Evolutionary conservation across 1,139 yeast species (phyloP), one percentile per base, ranked within the genome.

Genomic region (Debaryomyces udenii): DNA sequence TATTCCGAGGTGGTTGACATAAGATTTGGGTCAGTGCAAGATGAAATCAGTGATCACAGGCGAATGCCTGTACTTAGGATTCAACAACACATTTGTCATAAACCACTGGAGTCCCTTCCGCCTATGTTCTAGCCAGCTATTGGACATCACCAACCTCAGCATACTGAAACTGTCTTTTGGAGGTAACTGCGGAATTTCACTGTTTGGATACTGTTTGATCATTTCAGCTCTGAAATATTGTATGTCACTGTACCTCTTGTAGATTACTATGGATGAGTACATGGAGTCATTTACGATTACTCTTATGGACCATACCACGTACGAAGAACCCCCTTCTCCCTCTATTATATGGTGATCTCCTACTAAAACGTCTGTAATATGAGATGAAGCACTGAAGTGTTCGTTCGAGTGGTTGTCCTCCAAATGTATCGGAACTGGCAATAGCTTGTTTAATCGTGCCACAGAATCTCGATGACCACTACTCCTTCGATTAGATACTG

Each of bases 71-170:
- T 79, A 67, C 6, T 66, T 64, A 0, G 94, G 93, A 52, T 86
- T 83, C 52, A 88, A 65, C 28, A 87, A 58, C 3, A 86, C 79
- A 49, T 83, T 81, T 46, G 80, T 78, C 53, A 85, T 56, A 60
- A 88, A 87, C 75, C 83, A 87, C 54, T 86, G 94, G 15, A 87
- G 64, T 0, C 93, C 89, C 40, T 75, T 72, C 9, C 90, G 62
- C 33, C 96, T 63, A 23, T 68, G 68, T 45, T 78, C 85, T 27
- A 87, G 59, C 74, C 90, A 87, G 27, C 48, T 52, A 20, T 49
- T 58, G 6, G 69, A 58, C 49, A 73, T 66, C 38, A 81, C 66
- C 48, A 81, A 59, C 47, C 82, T 65, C 38, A 75, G 74, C 27
- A 79, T 47, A 31, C 74, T 64, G 38, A 81, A 57, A 27, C 49